Evolutionary conservation across 2,329 filamentous ascomycete species (phyloP), one percentile per base, ranked within the genome.

Genomic region (Myriosclerotinia curreyana): DNA sequence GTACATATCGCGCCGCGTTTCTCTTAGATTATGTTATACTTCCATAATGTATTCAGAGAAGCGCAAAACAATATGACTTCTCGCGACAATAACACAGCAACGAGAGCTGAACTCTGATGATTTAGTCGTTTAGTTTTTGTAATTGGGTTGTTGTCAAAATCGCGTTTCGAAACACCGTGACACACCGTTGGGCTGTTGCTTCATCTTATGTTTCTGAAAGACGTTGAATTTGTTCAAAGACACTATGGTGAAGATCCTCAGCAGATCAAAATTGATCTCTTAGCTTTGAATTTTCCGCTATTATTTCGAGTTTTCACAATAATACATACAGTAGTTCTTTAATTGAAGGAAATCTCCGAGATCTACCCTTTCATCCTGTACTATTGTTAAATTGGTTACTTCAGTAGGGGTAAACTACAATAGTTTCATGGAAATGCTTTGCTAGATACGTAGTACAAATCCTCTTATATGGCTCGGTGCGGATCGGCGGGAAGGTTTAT

Each of bases 361-460:
- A 54, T 54, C 25, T 44, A 61, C 48, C 22, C 44, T 58, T 48
- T 25, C 59, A 34, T 54, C 49, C n/a, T n/a, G n/a, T 61, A 46
- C 31, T 53, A n/a, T 42, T 22, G 20, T 25, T 31, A 53, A 49
- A 17, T 31, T 38, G 46, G 20, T 60, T 51, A 28, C 48, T 60
- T 60, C 34, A 40, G 46, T n/a, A 36, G 22, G 55, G 28, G 31
- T 36, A 48, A 36, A 36, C 40, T 20, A 48, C 40, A 22, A 31
- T 14, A 15, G 12, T 15, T 11, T 15, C 28, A 15, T 25, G 42
- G 42, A 58, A 38, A 36, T 53, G 20, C 31, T 11, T 11, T 53
- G 14, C 9, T 44, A n/a, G 22, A n/a, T 31, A n/a, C 15, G n/a
- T n/a, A n/a, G n/a, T 36, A 48, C 5, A 48, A 31, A 34, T n/a